Percentiles rank a stretch among this genome's conserved stretches.
These are phyloP conservation scores for Colletotrichum sp. DNA, from an alignment of 2,329 filamentous ascomycete genomes.

Conservation along the genomic window DNA sequence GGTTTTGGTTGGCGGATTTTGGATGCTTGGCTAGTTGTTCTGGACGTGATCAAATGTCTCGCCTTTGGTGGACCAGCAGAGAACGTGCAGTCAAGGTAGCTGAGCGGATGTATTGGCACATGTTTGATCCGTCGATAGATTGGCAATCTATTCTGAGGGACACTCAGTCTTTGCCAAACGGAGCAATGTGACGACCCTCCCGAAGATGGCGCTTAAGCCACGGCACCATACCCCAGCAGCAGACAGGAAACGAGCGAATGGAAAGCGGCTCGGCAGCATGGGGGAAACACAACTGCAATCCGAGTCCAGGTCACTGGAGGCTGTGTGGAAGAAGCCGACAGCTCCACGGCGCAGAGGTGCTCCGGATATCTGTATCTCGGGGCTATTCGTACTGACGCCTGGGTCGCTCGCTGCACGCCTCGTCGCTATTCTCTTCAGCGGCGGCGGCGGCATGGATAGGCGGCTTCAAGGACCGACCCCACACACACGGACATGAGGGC, in stretches of 20 bases:
- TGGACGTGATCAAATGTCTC: not conserved
- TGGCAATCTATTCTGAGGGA: constrained; percentile 3
- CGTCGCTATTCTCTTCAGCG: not conserved
- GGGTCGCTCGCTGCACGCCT: not conserved
- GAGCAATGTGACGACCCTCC: constrained; percentile 5
- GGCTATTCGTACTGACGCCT: not conserved
- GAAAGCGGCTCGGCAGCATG: not conserved
- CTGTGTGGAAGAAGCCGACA: not conserved
- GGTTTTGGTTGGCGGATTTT: not conserved
- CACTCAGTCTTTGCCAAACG: not conserved
- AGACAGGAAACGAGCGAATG: not conserved
- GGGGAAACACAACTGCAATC: not conserved
- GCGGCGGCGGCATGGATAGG: not conserved
- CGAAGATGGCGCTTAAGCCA: not conserved
- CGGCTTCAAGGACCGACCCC: not conserved
- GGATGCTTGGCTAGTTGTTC: not conserved
- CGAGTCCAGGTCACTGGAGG: constrained; percentile 1
- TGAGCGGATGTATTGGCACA: not conserved
- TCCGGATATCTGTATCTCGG: not conserved
- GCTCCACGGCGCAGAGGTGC: not conserved
- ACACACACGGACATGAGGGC: not conserved
- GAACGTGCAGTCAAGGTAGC: not conserved
- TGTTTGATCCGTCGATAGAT: not conserved
- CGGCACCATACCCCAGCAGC: not conserved
- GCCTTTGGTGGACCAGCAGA: not conserved